Percentiles rank a stretch among this genome's conserved stretches.
Evolutionary conservation across 805 yeast species (phyloP).

Genomic region (Saccharomycopsis schoenii): DNA sequence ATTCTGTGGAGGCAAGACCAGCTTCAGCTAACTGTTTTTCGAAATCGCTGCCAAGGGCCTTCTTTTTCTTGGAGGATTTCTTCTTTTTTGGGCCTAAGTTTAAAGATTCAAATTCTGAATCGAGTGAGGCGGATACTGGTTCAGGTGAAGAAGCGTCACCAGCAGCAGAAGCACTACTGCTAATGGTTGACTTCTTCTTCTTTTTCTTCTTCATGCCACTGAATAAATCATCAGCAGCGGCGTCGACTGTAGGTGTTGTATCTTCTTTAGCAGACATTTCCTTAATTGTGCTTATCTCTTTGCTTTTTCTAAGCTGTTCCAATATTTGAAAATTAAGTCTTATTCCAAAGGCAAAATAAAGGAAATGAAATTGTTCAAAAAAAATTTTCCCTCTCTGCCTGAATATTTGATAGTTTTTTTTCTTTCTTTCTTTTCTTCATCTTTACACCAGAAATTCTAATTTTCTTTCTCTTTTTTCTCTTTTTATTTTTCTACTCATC

Average conservation of each 20-base stretch:
- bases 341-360: neutral
- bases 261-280: conserved; percentile 5
- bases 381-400: conserved; percentile 24
- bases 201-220: conserved; percentile 79
- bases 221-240: conserved; percentile 54
- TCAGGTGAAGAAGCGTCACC: neutral
- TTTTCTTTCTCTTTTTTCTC: conserved; percentile 6
- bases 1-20: conserved; percentile 52
- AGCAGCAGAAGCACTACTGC: conserved; percentile 23
- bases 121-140: conserved; percentile 21
- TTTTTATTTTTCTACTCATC: conserved; percentile 3
- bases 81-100: conserved; percentile 26
- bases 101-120: conserved; percentile 21
- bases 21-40: conserved; percentile 86
- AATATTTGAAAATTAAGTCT: neutral
- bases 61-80: conserved; percentile 67
- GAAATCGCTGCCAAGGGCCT: conserved; percentile 58
- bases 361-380: neutral
- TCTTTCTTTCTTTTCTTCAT: conserved; percentile 11
- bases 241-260: conserved; percentile 19
- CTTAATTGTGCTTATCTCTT: neutral
- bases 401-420: conserved; percentile 16
- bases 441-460: neutral
- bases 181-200: conserved; percentile 42
- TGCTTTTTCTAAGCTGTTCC: neutral